Base-by-base conservation (phyloP, 2,329 filamentous ascomycete species). In the Ascochyta koolunga region DNA sequence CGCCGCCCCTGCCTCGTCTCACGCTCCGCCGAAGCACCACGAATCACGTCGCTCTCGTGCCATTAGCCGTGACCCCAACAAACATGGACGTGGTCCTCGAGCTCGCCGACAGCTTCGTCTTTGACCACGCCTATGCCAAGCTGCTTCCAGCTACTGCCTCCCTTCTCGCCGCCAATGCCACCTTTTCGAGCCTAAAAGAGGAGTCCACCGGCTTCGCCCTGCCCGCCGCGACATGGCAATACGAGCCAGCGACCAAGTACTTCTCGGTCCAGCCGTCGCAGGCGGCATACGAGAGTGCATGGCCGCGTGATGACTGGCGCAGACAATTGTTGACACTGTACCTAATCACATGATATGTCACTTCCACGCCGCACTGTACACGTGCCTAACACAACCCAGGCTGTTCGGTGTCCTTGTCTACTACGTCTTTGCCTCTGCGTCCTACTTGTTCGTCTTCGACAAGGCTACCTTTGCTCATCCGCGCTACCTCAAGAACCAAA, bases 401-500 rank as follows among this genome's bases (percentile, higher is more conserved):
- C 74, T 96, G 65, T 96, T 96, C 68, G 93, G 93, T 50, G 76
- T 93, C 29, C 61, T 92, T 40, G 81, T 95, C 50, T 98, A 97
- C 82, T 96, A 93, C 75, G 67, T 90, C 61, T 91, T 91, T 71
- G 90, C 93, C 4, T 83, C 87, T 5, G 81, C 96, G 16, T 96
- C 92, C 15, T 98, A 96, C 78, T 68, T 88, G 69, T 89, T 96
- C 78, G 82, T 97, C 71, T 97, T 96, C 79, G 93, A 97, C 78
- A 95, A 97, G 77, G 84, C 86, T 36, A 95, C 90, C 38, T 86
- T 93, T 77, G 81, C 91, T 46, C 93, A 98, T 75, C 93, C 93
- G 41, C 95, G 95, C 72, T 98, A 93, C 76, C 88, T 97, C 70
- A 96, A 95, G 79, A 93, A 96, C 77, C 93, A 97, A 76, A 88